These are phyloP conservation scores for Lachancea dasiensis DNA, from an alignment of 805 yeast genomes.

Conservation along the genomic window DNA sequence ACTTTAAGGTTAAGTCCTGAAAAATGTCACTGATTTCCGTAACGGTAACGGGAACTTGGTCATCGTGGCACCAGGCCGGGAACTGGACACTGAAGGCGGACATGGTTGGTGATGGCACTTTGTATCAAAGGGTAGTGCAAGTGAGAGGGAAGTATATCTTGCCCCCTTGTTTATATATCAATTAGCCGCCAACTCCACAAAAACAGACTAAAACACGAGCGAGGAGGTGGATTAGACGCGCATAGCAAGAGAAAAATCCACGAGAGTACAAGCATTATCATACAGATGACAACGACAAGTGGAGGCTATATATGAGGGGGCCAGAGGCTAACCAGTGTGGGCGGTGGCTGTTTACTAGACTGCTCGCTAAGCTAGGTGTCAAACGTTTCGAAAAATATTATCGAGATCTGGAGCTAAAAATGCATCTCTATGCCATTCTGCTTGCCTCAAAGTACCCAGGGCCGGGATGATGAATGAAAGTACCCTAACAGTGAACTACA, in stretches of 20 bases:
- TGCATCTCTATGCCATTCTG: too few species aligned
- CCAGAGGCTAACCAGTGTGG: too few species aligned
- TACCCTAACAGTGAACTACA: too few species aligned
- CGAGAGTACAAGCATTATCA: too few species aligned
- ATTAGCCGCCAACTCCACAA: slow-evolving; percentile 9
- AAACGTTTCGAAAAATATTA: too few species aligned
- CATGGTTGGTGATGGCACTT: background rate
- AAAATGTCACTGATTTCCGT: slow-evolving; percentile 60
- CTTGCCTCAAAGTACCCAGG: too few species aligned
- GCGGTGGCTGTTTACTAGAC: too few species aligned
- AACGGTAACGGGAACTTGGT: slow-evolving; percentile 67
- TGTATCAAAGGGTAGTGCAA: background rate
- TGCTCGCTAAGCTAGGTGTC: too few species aligned
- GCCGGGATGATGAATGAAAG: too few species aligned
- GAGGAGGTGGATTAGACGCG: background rate
- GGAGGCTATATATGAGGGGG: too few species aligned
- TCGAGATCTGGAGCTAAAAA: too few species aligned
- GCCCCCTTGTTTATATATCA: background rate
- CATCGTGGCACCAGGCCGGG: slow-evolving; percentile 35
- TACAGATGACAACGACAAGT: too few species aligned
- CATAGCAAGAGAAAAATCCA: background rate
- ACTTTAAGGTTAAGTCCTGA: slow-evolving; percentile 47
- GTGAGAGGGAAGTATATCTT: background rate
- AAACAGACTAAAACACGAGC: slow-evolving; percentile 1
- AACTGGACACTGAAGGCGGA: slow-evolving; percentile 19